A percentile compares a stretch with the other conserved stretches of the same genome.
phyloP scores from a whole-genome alignment of 139 green algal genomes.

The Chlorella sp. region DNA sequence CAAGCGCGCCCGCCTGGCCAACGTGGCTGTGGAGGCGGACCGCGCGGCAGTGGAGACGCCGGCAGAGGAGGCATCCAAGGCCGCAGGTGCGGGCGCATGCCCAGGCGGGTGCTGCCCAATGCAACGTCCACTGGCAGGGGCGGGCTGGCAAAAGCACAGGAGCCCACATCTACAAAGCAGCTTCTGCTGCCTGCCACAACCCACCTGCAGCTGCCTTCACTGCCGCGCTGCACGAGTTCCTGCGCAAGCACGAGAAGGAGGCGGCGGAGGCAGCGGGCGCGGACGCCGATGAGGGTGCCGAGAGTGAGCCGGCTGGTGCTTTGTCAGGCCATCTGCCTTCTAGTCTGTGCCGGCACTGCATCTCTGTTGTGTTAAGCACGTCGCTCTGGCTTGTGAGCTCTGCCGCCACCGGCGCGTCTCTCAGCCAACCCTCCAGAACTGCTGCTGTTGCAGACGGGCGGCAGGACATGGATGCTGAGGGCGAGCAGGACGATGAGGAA shows the following conservation, averaged over 20 bases:
- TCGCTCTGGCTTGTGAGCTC: too few species aligned
- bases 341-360: too few species aligned
- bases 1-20: slow-evolving; percentile 8
- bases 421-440: too few species aligned
- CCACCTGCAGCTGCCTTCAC: slow-evolving; percentile 21
- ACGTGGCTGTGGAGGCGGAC: neutral
- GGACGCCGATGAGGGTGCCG: neutral
- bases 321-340: too few species aligned
- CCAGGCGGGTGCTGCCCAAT: neutral
- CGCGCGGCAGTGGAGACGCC: slow-evolving; percentile 2
- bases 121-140: neutral
- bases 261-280: neutral
- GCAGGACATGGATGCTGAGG: slow-evolving; percentile 1
- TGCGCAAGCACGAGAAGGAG: slow-evolving; percentile 13
- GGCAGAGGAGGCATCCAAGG: slow-evolving; percentile 16
- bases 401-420: too few species aligned
- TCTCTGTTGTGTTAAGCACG: too few species aligned
- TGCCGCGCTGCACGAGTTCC: neutral
- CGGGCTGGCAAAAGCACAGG: neutral
- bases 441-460: neutral
- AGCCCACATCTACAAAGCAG: too few species aligned
- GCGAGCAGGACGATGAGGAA: neutral
- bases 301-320: neutral
- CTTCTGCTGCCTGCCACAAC: neutral
- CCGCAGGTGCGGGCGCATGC: neutral